Evolutionary conservation across 331 rosid genomes (phyloP).

Genomic region (Phaseolus coccineus): DNA sequence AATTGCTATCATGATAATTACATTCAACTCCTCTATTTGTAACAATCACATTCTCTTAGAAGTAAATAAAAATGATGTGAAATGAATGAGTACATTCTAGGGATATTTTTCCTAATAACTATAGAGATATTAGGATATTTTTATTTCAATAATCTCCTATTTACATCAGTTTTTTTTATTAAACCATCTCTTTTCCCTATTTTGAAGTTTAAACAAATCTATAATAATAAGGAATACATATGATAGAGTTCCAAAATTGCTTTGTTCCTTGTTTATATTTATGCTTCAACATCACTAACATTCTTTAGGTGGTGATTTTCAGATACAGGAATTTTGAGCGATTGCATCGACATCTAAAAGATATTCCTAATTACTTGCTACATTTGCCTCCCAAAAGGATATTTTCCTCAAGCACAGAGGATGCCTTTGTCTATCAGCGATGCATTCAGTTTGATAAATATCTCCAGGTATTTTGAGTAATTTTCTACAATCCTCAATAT

Average conservation of each 20-base stretch:
- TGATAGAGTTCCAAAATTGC: constrained; percentile 29
- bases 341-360: constrained; percentile 91
- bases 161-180: not conserved
- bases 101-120: too few relatives aligned
- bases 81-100: too few relatives aligned
- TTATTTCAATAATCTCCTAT: too few relatives aligned
- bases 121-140: too few relatives aligned
- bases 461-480: constrained; percentile 70
- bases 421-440: constrained; percentile 93
- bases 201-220: not conserved
- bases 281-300: constrained; percentile 19
- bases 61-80: too few relatives aligned
- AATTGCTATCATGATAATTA: too few relatives aligned
- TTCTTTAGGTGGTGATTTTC: constrained; percentile 45
- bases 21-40: too few relatives aligned
- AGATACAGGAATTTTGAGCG: constrained; percentile 99
- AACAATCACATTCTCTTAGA: too few relatives aligned
- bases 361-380: constrained; percentile 85
- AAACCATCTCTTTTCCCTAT: not conserved
- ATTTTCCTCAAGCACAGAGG: constrained; percentile 98
- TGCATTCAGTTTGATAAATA: constrained; percentile 94
- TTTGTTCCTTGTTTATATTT: constrained; percentile 17
- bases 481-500: constrained; percentile 32
- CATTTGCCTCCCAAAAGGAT: constrained; percentile 98
- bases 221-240: constrained; percentile 10